phyloP scores from a whole-genome alignment of 768 basidiomycete genomes.

The Agaricus subrufescens region DNA sequence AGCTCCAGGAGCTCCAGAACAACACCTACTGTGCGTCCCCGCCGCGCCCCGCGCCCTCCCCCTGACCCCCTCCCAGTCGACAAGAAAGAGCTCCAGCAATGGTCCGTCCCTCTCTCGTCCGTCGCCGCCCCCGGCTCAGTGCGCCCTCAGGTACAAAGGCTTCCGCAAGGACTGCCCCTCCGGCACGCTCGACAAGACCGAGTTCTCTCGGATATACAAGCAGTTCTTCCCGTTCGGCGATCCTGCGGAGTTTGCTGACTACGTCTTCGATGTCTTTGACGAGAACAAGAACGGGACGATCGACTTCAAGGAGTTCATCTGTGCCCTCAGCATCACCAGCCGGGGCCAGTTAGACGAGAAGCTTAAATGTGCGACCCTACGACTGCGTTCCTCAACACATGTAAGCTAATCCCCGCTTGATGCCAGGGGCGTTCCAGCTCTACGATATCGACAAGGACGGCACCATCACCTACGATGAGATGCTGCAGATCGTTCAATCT shows the following conservation, averaged over 20 bases:
- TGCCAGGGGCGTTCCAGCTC: constrained; percentile 95
- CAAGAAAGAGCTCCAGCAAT: constrained; percentile 96
- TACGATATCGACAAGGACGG: constrained; percentile 99
- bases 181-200: constrained; percentile 91
- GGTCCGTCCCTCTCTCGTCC: constrained; percentile 36
- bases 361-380: constrained; percentile 76
- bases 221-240: constrained; percentile 99
- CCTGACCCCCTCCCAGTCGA: constrained; percentile 57
- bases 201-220: constrained; percentile 97
- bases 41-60: constrained; percentile 8
- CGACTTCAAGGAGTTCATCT: constrained; percentile 99
- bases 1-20: constrained; percentile 93
- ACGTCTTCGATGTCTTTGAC: constrained; percentile 98
- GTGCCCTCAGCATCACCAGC: constrained; percentile 92
- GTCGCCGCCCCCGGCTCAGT: constrained; percentile 10
- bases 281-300: constrained; percentile 94
- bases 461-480: constrained; percentile 96
- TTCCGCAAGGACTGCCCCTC: constrained; percentile 99
- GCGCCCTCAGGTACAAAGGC: constrained; percentile 84
- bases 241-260: constrained; percentile 93
- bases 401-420: constrained; percentile 9
- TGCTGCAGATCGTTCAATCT: constrained; percentile 95
- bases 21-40: constrained; percentile 85
- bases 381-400: constrained; percentile 5
- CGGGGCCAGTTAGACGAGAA: constrained; percentile 95